Base-by-base conservation (phyloP, 2,329 filamentous ascomycete genomes). In the Colletotrichum falcatum region DNA sequence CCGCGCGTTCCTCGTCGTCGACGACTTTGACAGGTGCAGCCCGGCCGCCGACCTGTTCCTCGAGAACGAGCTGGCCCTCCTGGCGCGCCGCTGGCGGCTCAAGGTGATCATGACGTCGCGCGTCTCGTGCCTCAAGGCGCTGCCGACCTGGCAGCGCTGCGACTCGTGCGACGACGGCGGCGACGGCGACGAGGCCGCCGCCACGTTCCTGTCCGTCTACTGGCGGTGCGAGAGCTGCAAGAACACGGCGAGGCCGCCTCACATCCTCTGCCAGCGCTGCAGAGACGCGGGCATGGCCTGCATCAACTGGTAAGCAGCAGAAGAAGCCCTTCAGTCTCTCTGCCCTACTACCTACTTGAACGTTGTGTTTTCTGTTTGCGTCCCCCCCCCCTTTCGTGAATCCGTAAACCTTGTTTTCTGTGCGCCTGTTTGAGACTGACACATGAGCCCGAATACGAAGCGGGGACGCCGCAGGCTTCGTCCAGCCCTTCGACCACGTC, bases 81-180 rank as follows among this genome's bases (percentile, higher is more conserved):
- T 54, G 53, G 60, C 35, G 2, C 42, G n/a, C 23, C 11, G 8
- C 2, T 62, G 18, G 33, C 16, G 49, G 16, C 51, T 70, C 20
- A 70, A 49, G 49, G 33, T 70, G 5, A 30, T 69, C 33, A 28
- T 66, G 4, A 66, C 62, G 3, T 55, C 66, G 16, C 66, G 62
- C 18, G 37, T 66, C 2, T 33, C 46, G 1, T 69, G 55, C 23
- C 54, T 69, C 30, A 46, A 54, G 37, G 12, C n/a, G 1, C 23
- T 60, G 5, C 61, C 66, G 5, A 26, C 37, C 9, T 30, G 26
- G 33, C 11, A 7, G 20, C 35, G 48, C 18, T 69, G 53, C n/a
- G 66, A 69, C 11, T 39, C 30, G 26, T 65, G 66, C 28, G 33
- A 46, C 23, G 18, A n/a, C n/a, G n/a, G n/a, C n/a, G n/a, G n/a